These are phyloP conservation scores for Sindora glabra DNA, from an alignment of 306 rosid genomes.

Conservation along the genomic window DNA sequence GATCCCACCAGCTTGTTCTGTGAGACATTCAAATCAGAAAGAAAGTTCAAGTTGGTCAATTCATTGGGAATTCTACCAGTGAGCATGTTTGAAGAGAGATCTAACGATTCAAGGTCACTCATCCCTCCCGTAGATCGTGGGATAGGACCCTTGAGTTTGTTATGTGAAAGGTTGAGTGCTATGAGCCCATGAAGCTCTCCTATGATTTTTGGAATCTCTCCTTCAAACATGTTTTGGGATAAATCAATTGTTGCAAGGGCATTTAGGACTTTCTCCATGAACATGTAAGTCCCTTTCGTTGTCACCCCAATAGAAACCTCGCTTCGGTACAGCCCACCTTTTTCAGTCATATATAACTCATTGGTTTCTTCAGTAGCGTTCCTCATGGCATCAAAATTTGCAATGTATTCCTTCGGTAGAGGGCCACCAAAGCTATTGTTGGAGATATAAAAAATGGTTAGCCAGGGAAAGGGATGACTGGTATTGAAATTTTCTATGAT, in stretches of 20 bases:
- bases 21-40: too few species aligned
- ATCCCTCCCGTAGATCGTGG: background rate
- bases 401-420: background rate
- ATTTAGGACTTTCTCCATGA: background rate
- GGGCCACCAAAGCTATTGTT: background rate
- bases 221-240: background rate
- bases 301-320: background rate
- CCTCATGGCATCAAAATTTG: slow-evolving; percentile 6
- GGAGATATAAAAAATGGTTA: background rate
- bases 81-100: slow-evolving; percentile 16
- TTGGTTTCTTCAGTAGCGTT: background rate
- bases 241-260: background rate
- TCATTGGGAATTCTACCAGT: background rate
- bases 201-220: slow-evolving; percentile 10
- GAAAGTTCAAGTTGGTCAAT: background rate
- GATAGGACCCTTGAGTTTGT: slow-evolving; percentile 8
- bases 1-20: background rate
- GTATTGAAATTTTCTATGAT: background rate
- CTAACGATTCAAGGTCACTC: slow-evolving; percentile 13
- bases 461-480: background rate
- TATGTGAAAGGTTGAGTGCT: slow-evolving; percentile 4
- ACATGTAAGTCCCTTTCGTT: background rate
- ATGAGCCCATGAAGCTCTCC: background rate
- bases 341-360: too few species aligned
- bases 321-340: background rate